Base-by-base conservation (phyloP, 345 rosid species). In the Barbarea vulgaris region DNA sequence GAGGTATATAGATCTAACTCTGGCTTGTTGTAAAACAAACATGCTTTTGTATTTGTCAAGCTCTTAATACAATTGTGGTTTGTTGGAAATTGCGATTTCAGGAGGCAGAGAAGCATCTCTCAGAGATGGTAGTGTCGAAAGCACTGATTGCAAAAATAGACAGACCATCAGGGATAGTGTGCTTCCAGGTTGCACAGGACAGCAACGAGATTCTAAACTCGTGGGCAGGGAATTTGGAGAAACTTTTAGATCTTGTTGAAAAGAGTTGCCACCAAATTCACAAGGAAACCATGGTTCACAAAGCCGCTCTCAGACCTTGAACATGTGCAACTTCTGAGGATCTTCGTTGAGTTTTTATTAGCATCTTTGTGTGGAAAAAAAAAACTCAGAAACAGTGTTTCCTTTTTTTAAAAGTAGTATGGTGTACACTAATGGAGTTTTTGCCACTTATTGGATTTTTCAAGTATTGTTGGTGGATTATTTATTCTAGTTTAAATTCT, bases 191-290 rank as follows among this genome's bases (percentile, higher is more conserved):
- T 3, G 88, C 93, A 0, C 89, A 89, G 85, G 98, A 93, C 82
- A 93, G 96, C 85, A 96, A 91, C 61, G 99, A 91, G 82, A 83
- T 96, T 67, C 94, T 96, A 18, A 91, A 96, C 77, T 88, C 91
- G 7, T 96, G 99, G 99, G 83, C 99, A 14, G 69, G 74, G 79
- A 93, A 88, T 80, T 80, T 96, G 89, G 99, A 96, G 90, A 93
- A 87, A 83, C 86, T 96, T 77, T 90, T 96, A 27, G 97, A 96
- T 83, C 98, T 91, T 41, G 98, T 96, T 7, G 99, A 93, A 80
- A 93, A 96, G 89, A 93, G 98, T 83, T 93, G 98, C 89, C 99
- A 89, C 77, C 98, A 96, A 77, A 96, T 96, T 72, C 99, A 96
- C 93, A 96, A 93, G 79, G 99, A 96, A 81, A 96, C 97, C 72